Conservation (phyloP, 768 basidiomycete genomes). For the Lactifluus rugatus region DNA sequence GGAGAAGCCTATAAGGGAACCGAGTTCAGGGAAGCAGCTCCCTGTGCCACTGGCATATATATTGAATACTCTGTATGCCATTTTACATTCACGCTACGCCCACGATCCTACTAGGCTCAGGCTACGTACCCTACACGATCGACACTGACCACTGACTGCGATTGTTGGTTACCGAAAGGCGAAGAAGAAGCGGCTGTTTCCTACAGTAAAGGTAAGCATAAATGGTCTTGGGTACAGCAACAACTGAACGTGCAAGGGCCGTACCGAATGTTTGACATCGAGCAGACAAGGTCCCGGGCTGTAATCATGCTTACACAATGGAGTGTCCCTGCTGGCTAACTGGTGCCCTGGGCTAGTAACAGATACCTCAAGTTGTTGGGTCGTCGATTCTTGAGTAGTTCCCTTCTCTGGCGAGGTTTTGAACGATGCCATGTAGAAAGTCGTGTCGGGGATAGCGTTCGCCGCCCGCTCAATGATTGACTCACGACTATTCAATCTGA, state of each 20-base stretch:
- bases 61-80: too few species aligned
- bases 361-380: not conserved
- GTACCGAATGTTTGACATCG: not conserved
- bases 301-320: not conserved
- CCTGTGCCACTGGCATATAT: too few species aligned
- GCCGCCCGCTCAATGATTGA: not conserved
- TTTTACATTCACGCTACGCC: too few species aligned
- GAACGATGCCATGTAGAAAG: not conserved
- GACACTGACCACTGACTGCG: too few species aligned
- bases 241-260: not conserved
- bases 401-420: too few species aligned
- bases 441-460: too few species aligned
- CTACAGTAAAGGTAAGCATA: not conserved
- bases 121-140: too few species aligned
- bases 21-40: too few species aligned
- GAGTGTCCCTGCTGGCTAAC: not conserved
- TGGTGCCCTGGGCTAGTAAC: not conserved
- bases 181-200: not conserved
- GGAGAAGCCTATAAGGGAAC: too few species aligned
- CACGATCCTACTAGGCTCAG: too few species aligned
- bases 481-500: constrained; percentile 11
- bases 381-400: not conserved
- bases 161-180: not conserved
- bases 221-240: not conserved
- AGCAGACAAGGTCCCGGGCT: not conserved